Evolutionary conservation across 371 early-diverging fungal species (phyloP), one percentile per base, ranked within the genome.

Genomic region (Chytridiales sp.): DNA sequence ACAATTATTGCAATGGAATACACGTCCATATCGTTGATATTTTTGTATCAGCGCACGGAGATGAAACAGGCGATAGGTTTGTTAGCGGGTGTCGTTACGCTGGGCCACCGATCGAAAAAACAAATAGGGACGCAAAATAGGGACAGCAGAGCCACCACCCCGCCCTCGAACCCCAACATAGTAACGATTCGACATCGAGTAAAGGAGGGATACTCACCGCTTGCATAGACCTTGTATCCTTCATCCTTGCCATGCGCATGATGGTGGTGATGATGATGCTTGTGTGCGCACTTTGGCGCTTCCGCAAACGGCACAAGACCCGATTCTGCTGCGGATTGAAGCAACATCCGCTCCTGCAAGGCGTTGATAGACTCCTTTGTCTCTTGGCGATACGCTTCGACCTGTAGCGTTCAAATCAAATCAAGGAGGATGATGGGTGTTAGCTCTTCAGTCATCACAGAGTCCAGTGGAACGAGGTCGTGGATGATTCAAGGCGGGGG

Each of bases 311-410:
- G 59, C 22, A 59, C 13, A 2, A 59, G 36, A 3, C 59, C 59
- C 21, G 50, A 47, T n/a, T 59, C 59, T 19, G 59, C 49, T 3
- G 59, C 59, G 13, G 59, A 59, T 35, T 49, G 31, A 4, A 59
- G 39, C 19, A 59, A 24, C 47, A 59, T 59, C 21, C 59, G 59
- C 41, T 59, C 59, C 49, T 59, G 59, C 26, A 49, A 30, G 6
- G 6, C 31, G 32, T 30, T 39, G 21, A 59, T 59, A 27, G 49
- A 27, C 22, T 47, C 49, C 43, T 49, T 47, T 34, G 35, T 48
- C 26, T 59, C 49, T 44, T 59, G 31, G 41, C 49, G 59, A 27
- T 59, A 59, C 9, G 39, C 24, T 35, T 59, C 59, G 49, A 59
- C 59, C 59, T 59, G 47, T 17, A n/a, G 36, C 6, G 36, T 11